A percentile compares a stretch with the other conserved stretches of the same genome.
Evolutionary conservation across 2,329 filamentous ascomycete genomes (phyloP).

Genomic region (Juglanconis juglandina): DNA sequence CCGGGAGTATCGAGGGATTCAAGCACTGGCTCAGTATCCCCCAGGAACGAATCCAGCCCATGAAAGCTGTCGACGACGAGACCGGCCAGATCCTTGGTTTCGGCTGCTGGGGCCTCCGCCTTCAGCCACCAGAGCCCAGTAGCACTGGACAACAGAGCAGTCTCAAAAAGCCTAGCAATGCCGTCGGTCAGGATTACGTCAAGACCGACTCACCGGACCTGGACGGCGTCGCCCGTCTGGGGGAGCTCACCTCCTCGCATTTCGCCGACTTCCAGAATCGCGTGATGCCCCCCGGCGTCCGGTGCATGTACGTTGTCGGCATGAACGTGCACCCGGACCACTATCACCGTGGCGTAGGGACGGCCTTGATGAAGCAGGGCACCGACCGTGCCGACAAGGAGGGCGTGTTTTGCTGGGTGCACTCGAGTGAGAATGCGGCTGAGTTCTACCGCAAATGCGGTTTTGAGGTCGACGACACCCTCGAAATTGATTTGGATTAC

Average conservation of each 20-base stretch:
- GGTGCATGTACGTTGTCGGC: conserved; percentile 34
- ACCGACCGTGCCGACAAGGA: conserved; percentile 27
- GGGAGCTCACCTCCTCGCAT: conserved; percentile 28
- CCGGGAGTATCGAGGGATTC: conserved; percentile 22
- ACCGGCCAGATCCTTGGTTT: conserved; percentile 30
- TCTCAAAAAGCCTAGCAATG: neutral
- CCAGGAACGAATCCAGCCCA: conserved; percentile 22
- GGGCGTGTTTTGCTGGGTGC: conserved; percentile 32
- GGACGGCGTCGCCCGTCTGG: conserved; percentile 28
- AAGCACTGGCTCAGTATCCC: conserved; percentile 21
- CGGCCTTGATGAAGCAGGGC: conserved; percentile 31
- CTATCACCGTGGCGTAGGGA: conserved; percentile 32
- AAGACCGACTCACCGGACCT: neutral
- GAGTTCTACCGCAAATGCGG: conserved; percentile 29
- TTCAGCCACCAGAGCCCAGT: conserved; percentile 21
- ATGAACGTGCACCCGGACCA: conserved; percentile 29
- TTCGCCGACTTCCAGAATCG: conserved; percentile 26
- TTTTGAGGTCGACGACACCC: conserved; percentile 26
- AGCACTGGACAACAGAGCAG: too few relatives aligned
- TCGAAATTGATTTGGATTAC: conserved; percentile 31
- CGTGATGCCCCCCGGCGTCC: conserved; percentile 24
- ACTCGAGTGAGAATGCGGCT: conserved; percentile 31
- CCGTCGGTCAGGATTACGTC: neutral
- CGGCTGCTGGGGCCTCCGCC: conserved; percentile 31
- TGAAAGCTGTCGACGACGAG: conserved; percentile 31